Evolutionary conservation across 2,329 filamentous ascomycete species (phyloP), one percentile per base, ranked within the genome.

Genomic region (Chrysosporium queenslandicum): DNA sequence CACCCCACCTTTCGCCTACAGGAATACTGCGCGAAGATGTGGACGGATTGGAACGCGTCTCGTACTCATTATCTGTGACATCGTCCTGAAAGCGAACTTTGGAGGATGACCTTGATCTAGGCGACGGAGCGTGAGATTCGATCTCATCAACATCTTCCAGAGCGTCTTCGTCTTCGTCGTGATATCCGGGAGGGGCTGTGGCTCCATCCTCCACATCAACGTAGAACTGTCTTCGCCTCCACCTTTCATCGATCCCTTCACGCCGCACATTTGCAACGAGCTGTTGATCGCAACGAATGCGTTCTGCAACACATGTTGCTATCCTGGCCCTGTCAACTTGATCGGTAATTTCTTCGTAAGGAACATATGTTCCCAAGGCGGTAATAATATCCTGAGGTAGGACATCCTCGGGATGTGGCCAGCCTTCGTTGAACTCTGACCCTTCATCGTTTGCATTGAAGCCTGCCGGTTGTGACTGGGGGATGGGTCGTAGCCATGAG

Each of bases 201-300:
- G 79, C 77, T 2, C 87, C 87, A 66, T 94, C 87, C 70, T 94
- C 88, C 66, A 89, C 85, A 53, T 94, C 87, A 0, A 88, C 77
- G 61, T 92, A 94, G 60, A 92, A 94, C 36, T 83, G 80, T 42
- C 87, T 77, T 54, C 85, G 77, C 60, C 79, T 79, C 87, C 87
- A 92, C 46, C 87, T 77, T 50, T 90, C 80, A 59, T 84, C 76
- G 32, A 87, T 72, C 56, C 67, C 66, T 56, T 67, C 57, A 57
- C 65, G 61, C 48, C 72, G 62, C 39, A 67, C 60, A 23, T 68
- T 62, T 52, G 71, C 65, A 14, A 66, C 61, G 21, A 61, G 63
- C 56, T 67, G 62, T 43, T 67, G 64, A 50, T 69, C 67, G 14
- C 18, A n/a, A 36, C 50, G 12, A 9, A 71, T 65, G 56, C 71